These are phyloP conservation scores for Cytidiella melzeri DNA, from an alignment of 768 basidiomycete genomes.

Conservation along the genomic window DNA sequence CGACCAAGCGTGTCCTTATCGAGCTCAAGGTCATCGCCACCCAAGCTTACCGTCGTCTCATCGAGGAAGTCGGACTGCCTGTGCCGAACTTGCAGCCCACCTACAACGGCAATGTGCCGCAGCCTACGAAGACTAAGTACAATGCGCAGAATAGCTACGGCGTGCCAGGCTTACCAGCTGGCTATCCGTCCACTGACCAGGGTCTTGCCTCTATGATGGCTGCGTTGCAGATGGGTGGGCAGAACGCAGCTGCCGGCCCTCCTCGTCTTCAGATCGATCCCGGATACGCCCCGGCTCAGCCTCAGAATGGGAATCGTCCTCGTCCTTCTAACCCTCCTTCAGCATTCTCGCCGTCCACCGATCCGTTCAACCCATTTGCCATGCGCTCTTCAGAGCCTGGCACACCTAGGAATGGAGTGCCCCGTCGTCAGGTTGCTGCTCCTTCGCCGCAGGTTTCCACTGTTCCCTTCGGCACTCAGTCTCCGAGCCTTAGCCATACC, in stretches of 20 bases:
- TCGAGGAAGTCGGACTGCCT: conserved; percentile 91
- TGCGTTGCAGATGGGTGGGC: conserved; percentile 84
- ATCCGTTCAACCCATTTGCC: conserved; percentile 55
- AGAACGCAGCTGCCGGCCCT: conserved; percentile 76
- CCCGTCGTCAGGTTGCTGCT: conserved; percentile 41
- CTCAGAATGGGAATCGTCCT: conserved; percentile 34
- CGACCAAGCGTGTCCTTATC: conserved; percentile 85
- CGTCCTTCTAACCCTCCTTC: conserved; percentile 37
- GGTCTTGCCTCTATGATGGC: conserved; percentile 92
- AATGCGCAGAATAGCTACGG: conserved; percentile 49
- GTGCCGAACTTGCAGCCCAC: conserved; percentile 83
- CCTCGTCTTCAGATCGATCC: conserved; percentile 70
- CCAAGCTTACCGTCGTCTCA: conserved; percentile 87
- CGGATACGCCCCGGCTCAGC: conserved; percentile 33
- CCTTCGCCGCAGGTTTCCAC: conserved; percentile 29
- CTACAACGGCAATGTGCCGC: conserved; percentile 55
- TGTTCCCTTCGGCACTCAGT: conserved; percentile 52
- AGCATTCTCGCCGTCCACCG: conserved; percentile 44
- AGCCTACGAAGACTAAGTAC: conserved; percentile 57
- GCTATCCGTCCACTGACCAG: conserved; percentile 79
- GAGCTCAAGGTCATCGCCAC: conserved; percentile 91
- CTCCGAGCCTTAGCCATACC: conserved; percentile 53
- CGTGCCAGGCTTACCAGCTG: conserved; percentile 71
- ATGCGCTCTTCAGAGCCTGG: conserved; percentile 42
- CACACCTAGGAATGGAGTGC: conserved; percentile 42